Base-by-base conservation (phyloP, 148 eudicot genomes). In the Rhododendron ferrugineum region DNA sequence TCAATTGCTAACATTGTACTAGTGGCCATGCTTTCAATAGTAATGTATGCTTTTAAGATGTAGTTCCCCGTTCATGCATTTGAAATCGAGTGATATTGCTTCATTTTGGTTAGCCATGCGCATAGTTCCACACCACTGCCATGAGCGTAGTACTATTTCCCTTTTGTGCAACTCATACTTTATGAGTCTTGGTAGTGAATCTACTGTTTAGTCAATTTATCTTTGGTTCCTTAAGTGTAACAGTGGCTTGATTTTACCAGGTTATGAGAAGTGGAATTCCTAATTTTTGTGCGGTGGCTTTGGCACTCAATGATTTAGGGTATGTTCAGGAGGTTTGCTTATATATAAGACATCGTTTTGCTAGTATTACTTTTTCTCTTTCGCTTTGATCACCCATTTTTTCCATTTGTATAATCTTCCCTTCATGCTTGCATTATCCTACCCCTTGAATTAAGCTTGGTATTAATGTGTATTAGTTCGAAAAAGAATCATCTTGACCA, bases 241-340 rank as follows among this genome's bases (percentile, higher is more conserved):
- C 22, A 16, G 46, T 81, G 50, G 36, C 30, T 54, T 81, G 78
- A 44, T 50, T 73, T 85, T 83, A 36, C 78, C 93, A 96, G 99
- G 99, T 96, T 78, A 89, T 94, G 93, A 91, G 98, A 87, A 96
- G 98, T 77, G 98, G 99, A 56, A 78, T 96, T 89, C 99, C 99
- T 64, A 96, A 95, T 86, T 96, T 96, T 78, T 96, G 99, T 90
- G 99, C 99, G 77, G 98, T 96, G 87, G 98, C 99, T 88, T 91
- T 96, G 86, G 99, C 98, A 77, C 95, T 96, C 80, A 88, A 89
- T 90, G 98, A 96, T 89, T 88, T 96, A 89, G 98, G 99, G 99
- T 96, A 92, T 76, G 96, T 85, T 28, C 47, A 82, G 20, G 85
- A 78, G 66, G 36, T 68, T 83, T 40, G 23, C 11, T 20, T 0